Evolutionary conservation across 495 filamentous ascomycete species (phyloP).

Genomic region (Aspergillus steynii): DNA sequence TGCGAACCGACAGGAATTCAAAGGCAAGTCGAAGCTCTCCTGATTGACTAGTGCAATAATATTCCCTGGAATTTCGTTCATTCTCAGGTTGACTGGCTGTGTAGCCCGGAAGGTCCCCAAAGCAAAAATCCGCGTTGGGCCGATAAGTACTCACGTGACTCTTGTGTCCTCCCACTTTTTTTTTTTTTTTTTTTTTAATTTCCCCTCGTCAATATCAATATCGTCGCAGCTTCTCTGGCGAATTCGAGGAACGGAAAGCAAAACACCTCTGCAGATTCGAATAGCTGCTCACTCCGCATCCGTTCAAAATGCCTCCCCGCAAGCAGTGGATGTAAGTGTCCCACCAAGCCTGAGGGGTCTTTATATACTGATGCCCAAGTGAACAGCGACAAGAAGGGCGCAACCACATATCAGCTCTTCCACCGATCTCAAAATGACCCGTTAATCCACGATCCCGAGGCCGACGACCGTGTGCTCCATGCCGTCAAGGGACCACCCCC

Average conservation of each 20-base stretch:
- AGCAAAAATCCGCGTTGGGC: conserved; percentile 16
- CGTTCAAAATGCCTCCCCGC: conserved; percentile 65
- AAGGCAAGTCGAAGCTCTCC: too few species aligned
- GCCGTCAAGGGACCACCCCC: conserved; percentile 39
- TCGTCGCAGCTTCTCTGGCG: not conserved
- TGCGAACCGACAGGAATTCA: too few species aligned
- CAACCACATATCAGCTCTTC: conserved; percentile 88
- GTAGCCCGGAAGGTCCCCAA: not conserved
- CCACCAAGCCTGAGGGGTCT: not conserved
- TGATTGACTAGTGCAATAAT: too few species aligned
- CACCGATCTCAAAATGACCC: conserved; percentile 97
- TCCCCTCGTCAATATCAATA: conserved; percentile 13
- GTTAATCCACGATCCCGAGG: conserved; percentile 81
- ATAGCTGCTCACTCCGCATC: not conserved
- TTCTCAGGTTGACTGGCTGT: not conserved
- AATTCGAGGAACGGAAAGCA: not conserved
- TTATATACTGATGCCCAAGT: conserved; percentile 4
- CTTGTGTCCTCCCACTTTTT: conserved; percentile 37
- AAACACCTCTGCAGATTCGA: not conserved
- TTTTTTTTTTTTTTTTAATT: conserved; percentile 26
- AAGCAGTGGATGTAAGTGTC: conserved; percentile 84
- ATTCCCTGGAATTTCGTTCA: too few species aligned
- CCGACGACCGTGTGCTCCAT: conserved; percentile 79
- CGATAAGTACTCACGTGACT: conserved; percentile 41
- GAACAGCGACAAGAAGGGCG: conserved; percentile 87